Evolutionary conservation across 2,329 filamentous ascomycete species (phyloP), one percentile per base, ranked within the genome.

Genomic region (Colletotrichum godetiae): DNA sequence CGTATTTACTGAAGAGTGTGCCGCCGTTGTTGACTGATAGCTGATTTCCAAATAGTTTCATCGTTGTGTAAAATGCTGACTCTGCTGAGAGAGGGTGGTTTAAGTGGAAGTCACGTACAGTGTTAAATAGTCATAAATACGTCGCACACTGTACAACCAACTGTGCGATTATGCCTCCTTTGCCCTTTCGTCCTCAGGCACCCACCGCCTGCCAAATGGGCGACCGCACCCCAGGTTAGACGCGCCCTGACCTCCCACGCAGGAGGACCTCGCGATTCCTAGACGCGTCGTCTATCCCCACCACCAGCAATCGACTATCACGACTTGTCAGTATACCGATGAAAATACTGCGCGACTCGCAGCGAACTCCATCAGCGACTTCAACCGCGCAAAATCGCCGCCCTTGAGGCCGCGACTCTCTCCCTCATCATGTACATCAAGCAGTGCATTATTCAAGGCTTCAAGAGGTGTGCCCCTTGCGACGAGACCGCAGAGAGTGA

Each of bases 371-470:
- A 35, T 59, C 53, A 72, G 68, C 55, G 72, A 74, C 69, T 61
- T 65, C 60, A 62, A 31, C 60, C 64, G 59, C 65, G 55, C 53
- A 73, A 46, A 35, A 15, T 62, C 49, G 74, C 74, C 62, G 74
- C 74, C 68, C 66, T 72, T 62, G 62, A 65, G 68, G 72, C 68
- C 33, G 73, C 68, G 57, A 62, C 68, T 52, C 64, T 61, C 65
- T 42, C 56, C 15, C 66, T 49, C 80, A 88, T 79, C 81, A 98
- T 98, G 95, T 97, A 97, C 88, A 98, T 99, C 90, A 99, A 99
- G 85, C 97, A 99, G 87, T 98, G 98, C 84, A 98, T 98, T 84
- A 98, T 99, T 82, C 97, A 99, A 84, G 97, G 97, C 91, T 99
- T 99, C 87, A 99, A 99, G 87, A 98, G 95, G 95, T 97, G 84